Evolutionary conservation across 2,329 filamentous ascomycete species (phyloP), one percentile per base, ranked within the genome.

Genomic region (Elsinoe batatas): DNA sequence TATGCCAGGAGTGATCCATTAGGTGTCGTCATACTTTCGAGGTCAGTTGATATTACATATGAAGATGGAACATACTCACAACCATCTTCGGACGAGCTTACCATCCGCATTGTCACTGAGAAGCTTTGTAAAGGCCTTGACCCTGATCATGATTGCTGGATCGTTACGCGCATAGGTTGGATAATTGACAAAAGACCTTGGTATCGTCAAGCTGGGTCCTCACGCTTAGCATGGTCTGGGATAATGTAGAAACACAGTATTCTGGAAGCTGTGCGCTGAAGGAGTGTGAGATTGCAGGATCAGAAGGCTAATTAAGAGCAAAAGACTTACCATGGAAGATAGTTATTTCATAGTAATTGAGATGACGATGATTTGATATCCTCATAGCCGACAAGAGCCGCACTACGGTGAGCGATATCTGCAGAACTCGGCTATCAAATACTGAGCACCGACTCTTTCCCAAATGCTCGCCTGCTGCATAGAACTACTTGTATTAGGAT

Each of bases 1-100:
- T 77, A 75, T 42, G 75, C 74, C 51, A 78, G 66, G 17, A 78
- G 64, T 1, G 74, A 76, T 59, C 74, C 75, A 61, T 76, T 77
- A 18, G 73, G 73, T 30, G 75, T 76, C 71, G 76, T 78, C 55
- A 77, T 64, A 59, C 72, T 74, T 53, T 11, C 12, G 12, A 32
- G 35, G 33, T 30, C 46, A 30, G 35, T 22, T 37, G 36, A 35
- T 22, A 33, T 35, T 50, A n/a, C 10, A 38, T 43, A 17, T 30
- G 26, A 30, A 30, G 26, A 30, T 8, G 5, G 5, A 8, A 30
- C 10, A 42, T 13, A 65, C 67, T 64, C 63, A 69, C 66, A 70
- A 73, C 67, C 71, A 72, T 40, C 68, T 68, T 32, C 70, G 69
- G 62, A 71, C 74, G 36, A 75, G 67, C 37, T 68, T 64, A 22